Conservation (phyloP, 2,329 filamentous ascomycete genomes). For the Blastomyces gilchristii region DNA sequence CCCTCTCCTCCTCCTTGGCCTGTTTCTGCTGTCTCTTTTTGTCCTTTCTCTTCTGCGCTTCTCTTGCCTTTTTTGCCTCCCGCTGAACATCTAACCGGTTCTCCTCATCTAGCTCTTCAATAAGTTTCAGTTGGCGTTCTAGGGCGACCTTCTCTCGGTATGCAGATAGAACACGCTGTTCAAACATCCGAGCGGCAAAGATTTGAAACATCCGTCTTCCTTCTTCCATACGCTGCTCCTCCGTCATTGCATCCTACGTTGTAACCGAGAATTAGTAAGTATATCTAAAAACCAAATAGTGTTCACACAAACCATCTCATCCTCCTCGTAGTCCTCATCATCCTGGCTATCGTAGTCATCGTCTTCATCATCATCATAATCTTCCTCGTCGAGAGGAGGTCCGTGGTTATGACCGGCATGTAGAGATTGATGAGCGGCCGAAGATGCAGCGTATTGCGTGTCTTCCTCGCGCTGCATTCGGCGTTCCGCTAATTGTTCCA, state of each 20-base stretch:
- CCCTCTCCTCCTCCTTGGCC: constrained; percentile 81
- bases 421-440: constrained; percentile 46
- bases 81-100: constrained; percentile 62
- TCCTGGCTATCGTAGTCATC: constrained; percentile 55
- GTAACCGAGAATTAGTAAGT: constrained; percentile 22
- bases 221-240: constrained; percentile 98
- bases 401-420: constrained; percentile 67
- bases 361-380: constrained; percentile 67
- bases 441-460: constrained; percentile 57
- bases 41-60: constrained; percentile 91
- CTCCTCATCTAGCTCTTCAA: constrained; percentile 87
- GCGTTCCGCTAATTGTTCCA: constrained; percentile 96
- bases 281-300: constrained; percentile 26
- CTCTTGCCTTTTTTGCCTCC: constrained; percentile 86
- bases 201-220: constrained; percentile 98
- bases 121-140: constrained; percentile 79
- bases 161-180: constrained; percentile 90
- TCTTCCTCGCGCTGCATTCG: constrained; percentile 96
- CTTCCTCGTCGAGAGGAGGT: constrained; percentile 61
- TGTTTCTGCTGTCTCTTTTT: constrained; percentile 84
- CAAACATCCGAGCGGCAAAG: constrained; percentile 97
- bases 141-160: constrained; percentile 94
- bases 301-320: constrained; percentile 47
- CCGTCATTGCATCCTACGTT: constrained; percentile 80
- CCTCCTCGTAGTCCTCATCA: constrained; percentile 55